These are phyloP conservation scores for Penicillium vulpinum DNA, from an alignment of 2,329 filamentous ascomycete genomes.

Conservation along the genomic window DNA sequence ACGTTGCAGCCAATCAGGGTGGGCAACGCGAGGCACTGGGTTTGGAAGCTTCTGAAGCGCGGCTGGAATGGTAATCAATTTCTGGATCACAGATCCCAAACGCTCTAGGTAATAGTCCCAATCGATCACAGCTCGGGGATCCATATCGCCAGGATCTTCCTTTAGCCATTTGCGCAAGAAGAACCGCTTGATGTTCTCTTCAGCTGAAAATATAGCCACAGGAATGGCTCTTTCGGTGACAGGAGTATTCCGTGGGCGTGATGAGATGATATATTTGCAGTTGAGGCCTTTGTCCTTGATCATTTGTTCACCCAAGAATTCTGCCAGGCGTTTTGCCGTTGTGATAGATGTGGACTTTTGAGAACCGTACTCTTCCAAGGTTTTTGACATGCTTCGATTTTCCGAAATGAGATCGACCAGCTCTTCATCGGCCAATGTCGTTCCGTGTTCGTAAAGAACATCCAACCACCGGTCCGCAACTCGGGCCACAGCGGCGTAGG, in stretches of 20 bases:
- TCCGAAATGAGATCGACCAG: slow-evolving; percentile 99
- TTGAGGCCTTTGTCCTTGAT: slow-evolving; percentile 98
- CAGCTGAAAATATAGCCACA: slow-evolving; percentile 95
- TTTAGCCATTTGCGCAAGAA: slow-evolving; percentile 95
- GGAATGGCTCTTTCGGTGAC: slow-evolving; percentile 94
- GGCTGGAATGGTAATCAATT: slow-evolving; percentile 96
- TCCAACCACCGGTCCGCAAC: slow-evolving; percentile 97
- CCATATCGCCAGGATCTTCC: slow-evolving; percentile 87
- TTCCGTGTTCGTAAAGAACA: slow-evolving; percentile 83
- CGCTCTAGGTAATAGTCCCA: slow-evolving; percentile 98
- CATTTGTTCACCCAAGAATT: slow-evolving; percentile 98
- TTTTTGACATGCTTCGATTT: slow-evolving; percentile 97
- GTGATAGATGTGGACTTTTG: slow-evolving; percentile 99
- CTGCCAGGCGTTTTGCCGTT: slow-evolving; percentile 88
- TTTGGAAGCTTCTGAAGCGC: slow-evolving; percentile 94
- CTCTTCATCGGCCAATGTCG: slow-evolving; percentile 91
- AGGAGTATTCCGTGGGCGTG: slow-evolving; percentile 79
- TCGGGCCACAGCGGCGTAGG: slow-evolving; percentile 86
- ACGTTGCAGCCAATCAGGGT: slow-evolving; percentile 95
- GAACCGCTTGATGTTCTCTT: slow-evolving; percentile 79
- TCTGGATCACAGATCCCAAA: slow-evolving; percentile 95
- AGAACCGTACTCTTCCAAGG: slow-evolving; percentile 87
- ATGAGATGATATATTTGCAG: slow-evolving; percentile 98
- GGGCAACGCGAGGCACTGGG: slow-evolving; percentile 86
- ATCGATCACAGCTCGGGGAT: slow-evolving; percentile 85